Evolutionary conservation across 2,329 filamentous ascomycete genomes (phyloP), one percentile per base, ranked within the genome.

Genomic region (Diplodia seriata): DNA sequence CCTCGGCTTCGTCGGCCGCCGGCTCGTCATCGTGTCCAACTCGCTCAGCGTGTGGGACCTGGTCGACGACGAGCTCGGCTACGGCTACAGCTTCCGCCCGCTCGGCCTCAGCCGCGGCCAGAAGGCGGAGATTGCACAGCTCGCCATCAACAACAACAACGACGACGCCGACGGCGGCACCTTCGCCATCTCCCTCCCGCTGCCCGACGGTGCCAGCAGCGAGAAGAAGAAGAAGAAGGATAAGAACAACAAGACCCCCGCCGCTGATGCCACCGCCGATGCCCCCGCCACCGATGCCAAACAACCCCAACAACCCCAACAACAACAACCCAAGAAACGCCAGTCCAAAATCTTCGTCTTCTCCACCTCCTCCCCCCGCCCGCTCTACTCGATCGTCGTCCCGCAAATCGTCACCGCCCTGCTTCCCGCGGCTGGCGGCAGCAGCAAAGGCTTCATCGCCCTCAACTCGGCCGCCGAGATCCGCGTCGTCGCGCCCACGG

Each of bases 41-140:
- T 86, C 88, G 33, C 84, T 97, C 9, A 84, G 88, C 50, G 89
- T 97, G 43, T 97, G 93, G 83, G 91, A 99, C 77, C 85, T 96
- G 12, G 91, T 98, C 8, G 85, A 89, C 62, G 91, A 97, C 73
- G 86, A 90, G 72, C 84, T 94, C 56, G 85, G 87, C 43, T 93
- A 90, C 74, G 87, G 87, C 59, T 83, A 91, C 62, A 81, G 85
- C 31, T 80, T 93, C 15, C 83, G 79, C 49, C 77, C 82, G 77
- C n/a, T 76, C 79, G 68, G 76, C 77, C 74, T 69, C 43, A 77
- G 70, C 68, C 73, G 63, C 69, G 72, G 57, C 49, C 77, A 80
- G 51, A 80, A 80, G 61, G 76, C 80, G 69, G 77, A 85, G 49
- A 75, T 77, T 31, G 72, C 66, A 23, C 89, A 91, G 67, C 83